Evolutionary conservation across 495 filamentous ascomycete species (phyloP).

Genomic region (Aspergillus ellipticus): DNA sequence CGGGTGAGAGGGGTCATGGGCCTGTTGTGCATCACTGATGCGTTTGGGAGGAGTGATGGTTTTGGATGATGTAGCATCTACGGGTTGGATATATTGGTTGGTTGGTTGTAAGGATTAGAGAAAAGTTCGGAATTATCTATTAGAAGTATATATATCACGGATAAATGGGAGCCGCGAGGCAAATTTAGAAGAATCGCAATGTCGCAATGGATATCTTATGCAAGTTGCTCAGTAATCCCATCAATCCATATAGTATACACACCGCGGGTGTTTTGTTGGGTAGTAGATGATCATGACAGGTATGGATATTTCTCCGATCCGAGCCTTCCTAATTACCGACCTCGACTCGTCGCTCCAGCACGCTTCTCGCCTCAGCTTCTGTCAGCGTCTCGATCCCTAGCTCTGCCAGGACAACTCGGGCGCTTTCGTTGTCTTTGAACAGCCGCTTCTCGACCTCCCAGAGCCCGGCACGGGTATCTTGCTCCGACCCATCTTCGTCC

Average conservation of each 20-base stretch:
- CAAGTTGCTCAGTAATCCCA: not conserved
- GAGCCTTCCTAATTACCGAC: constrained; percentile 31
- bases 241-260: not conserved
- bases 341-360: constrained; percentile 79
- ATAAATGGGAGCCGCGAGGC: not conserved
- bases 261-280: not conserved
- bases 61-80: not conserved
- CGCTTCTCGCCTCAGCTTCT: constrained; percentile 68
- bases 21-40: constrained; percentile 32
- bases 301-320: too few species aligned
- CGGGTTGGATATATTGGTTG: not conserved
- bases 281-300: not conserved
- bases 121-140: not conserved
- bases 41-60: too few species aligned
- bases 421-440: constrained; percentile 77
- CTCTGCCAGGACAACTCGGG: constrained; percentile 68
- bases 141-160: not conserved
- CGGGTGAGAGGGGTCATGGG: constrained; percentile 33
- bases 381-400: constrained; percentile 60
- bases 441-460: constrained; percentile 72
- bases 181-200: not conserved
- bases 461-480: constrained; percentile 41
- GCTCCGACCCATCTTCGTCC: constrained; percentile 7
- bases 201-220: constrained; percentile 2
- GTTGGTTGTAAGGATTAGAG: not conserved